Evolutionary conservation across 2,329 filamentous ascomycete genomes (phyloP), one percentile per base, ranked within the genome.

Genomic region (Arthrobotrys conoides): DNA sequence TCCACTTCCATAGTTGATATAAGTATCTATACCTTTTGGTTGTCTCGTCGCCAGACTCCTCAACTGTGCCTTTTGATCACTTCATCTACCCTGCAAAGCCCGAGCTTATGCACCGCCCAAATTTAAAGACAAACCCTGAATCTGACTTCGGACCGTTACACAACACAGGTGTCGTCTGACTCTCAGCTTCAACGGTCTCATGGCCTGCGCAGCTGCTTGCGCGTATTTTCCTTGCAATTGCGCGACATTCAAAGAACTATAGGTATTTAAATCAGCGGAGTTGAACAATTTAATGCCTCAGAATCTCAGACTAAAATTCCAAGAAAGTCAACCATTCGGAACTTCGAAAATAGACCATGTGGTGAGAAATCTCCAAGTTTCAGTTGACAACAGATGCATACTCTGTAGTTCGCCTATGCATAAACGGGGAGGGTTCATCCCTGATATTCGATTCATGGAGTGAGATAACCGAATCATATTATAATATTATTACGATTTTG

Each of bases 81-180:
- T 20, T 51, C 10, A 9, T 22, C 20, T 24, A 44, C 30, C 55
- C 8, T 59, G 55, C 33, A 36, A 30, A 30, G n/a, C 27, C 6
- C 4, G 30, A 22, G n/a, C 30, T 22, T 59, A 57, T 41, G 55
- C 55, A 59, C 55, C 33, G 33, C 33, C 30, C 55, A 41, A 59
- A 24, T 5, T 9, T 33, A 41, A 59, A 41, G 4, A 36, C 33
- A 36, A 36, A 9, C 33, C 33, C 33, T 36, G 33, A 33, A 57
- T 27, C 27, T 57, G 51, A 57, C 51, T 30, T 12, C 33, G 9
- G 5, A 12, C 30, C 14, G 55, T 59, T 59, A 59, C 55, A 59
- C 55, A 38, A 59, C 51, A 24, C 51, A 27, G 10, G 5, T 57
- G 51, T 57, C 30, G 51, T 57, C 51, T 57, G 51, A 57, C 51